A percentile compares a stretch with the other conserved stretches of the same genome.
These are phyloP conservation scores for Fusarium anthophilum DNA, from an alignment of 2,329 filamentous ascomycete species.

Conservation along the genomic window DNA sequence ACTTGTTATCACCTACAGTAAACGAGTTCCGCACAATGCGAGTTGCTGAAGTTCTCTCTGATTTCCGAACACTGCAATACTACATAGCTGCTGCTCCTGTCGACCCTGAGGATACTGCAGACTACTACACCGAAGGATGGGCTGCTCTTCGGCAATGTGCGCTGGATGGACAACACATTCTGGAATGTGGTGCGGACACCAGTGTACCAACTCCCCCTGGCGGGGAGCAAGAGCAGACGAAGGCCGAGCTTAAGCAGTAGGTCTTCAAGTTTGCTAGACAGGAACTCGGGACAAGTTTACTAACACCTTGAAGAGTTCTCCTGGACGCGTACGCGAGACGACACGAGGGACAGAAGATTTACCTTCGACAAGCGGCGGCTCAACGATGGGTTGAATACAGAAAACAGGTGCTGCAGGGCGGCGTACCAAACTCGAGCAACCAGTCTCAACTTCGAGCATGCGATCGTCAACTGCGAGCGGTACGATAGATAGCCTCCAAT, in stretches of 20 bases:
- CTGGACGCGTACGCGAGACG: constrained; percentile 69
- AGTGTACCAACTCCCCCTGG: constrained; percentile 63
- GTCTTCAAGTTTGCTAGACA: constrained; percentile 37
- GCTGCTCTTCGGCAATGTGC: constrained; percentile 69
- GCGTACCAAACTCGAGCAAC: constrained; percentile 57
- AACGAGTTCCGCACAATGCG: constrained; percentile 68
- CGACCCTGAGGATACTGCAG: constrained; percentile 63
- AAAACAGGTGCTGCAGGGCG: constrained; percentile 62
- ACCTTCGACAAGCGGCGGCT: constrained; percentile 67
- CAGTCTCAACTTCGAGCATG: constrained; percentile 61
- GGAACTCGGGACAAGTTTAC: neutral
- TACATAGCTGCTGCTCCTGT: constrained; percentile 67
- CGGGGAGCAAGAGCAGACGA: constrained; percentile 67
- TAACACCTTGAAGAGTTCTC: constrained; percentile 56
- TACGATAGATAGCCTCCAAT: constrained; percentile 52
- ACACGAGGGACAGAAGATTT: constrained; percentile 73
- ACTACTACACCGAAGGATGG: constrained; percentile 73
- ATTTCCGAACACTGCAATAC: constrained; percentile 70
- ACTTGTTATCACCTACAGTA: constrained; percentile 52
- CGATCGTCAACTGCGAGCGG: constrained; percentile 65
- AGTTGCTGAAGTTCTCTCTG: constrained; percentile 69
- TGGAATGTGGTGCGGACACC: constrained; percentile 71
- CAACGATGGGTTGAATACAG: constrained; percentile 68
- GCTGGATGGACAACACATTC: constrained; percentile 70
- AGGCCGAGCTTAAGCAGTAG: constrained; percentile 71